Base-by-base conservation (phyloP, 352 stramenopile genomes). In the Phytophthora quininea region DNA sequence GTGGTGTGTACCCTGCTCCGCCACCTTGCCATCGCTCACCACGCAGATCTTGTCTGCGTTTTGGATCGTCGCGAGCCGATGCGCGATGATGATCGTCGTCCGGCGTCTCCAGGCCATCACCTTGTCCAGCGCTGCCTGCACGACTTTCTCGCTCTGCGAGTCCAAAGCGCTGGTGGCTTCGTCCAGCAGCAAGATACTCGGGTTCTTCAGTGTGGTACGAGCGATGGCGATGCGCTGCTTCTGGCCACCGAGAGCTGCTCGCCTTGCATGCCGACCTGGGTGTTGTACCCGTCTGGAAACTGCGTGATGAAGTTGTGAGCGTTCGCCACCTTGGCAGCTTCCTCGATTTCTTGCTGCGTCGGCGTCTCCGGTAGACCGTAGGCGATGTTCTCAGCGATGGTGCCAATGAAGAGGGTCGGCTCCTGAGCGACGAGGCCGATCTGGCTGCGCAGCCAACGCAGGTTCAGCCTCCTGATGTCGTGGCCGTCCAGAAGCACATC, bases 41-140 rank as follows among this genome's bases (percentile, higher is more conserved):
- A 99, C 96, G 42, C 93, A 89, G 58, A 99, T 99, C 59, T 92
- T 84, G 80, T 99, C 93, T 38, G 93, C 96, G 77, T 97, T 90
- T 62, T 92, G 89, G 59, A 98, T 94, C 3, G 93, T 99, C 54
- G 86, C 96, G 27, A 99, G 69, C 10, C 96, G 85, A 71, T 99
- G 96, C 1, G 95, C 96, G 58, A 98, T 97, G 43, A 98, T 90
- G 54, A 99, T 82, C 30, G 89, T 97, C 43, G 95, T 98, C 9
- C 80, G 81, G 4, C 70, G 69, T 46, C 86, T 79, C 49, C 80
- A 58, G 31, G 78, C 73, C 54, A 86, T 59, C n/a, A 88, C 70
- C 57, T 83, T 80, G 64, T 96, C 84, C 40, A 96, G 64, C 12
- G 85, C 83, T 37, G 86, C 69, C 70, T 97, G 91, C 32, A 97